Percentiles rank a stretch among this genome's conserved stretches.
Evolutionary conservation across 164 flowering plant species (phyloP).

Genomic region (Magnolia officinalis): DNA sequence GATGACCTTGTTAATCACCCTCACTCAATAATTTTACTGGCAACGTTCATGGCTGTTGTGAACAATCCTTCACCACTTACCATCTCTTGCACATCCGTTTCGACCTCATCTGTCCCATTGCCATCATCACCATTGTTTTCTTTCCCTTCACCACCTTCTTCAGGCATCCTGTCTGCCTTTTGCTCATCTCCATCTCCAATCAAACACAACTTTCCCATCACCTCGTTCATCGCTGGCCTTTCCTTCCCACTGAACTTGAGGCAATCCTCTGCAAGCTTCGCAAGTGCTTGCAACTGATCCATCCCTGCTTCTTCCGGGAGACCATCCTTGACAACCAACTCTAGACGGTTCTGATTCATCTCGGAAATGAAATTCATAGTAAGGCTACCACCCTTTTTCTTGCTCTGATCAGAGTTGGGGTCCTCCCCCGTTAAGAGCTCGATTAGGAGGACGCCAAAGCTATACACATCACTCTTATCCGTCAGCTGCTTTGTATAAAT

Average conservation of each 20-base stretch:
- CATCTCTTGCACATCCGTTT: too few species aligned
- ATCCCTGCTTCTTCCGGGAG: conserved; percentile 23
- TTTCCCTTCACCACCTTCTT: too few species aligned
- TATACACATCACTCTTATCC: conserved; percentile 66
- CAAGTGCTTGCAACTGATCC: conserved; percentile 35
- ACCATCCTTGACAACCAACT: conserved; percentile 37
- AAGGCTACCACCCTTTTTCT: conserved; percentile 43
- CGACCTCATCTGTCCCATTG: too few species aligned
- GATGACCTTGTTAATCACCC: too few species aligned
- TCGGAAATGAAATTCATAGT: conserved; percentile 27
- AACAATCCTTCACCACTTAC: too few species aligned
- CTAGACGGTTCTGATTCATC: conserved; percentile 31
- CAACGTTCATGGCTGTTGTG: too few species aligned
- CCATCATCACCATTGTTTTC: too few species aligned
- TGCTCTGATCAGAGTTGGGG: conserved; percentile 45
- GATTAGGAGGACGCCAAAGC: conserved; percentile 62
- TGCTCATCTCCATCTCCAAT: too few species aligned
- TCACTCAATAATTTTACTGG: too few species aligned
- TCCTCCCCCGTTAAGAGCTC: conserved; percentile 50
- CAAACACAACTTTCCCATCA: conserved; percentile 25
- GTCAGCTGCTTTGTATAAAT: conserved; percentile 61
- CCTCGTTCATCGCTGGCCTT: conserved; percentile 54
- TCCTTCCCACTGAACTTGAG: conserved; percentile 38
- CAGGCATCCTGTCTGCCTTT: too few species aligned
- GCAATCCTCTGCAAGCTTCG: conserved; percentile 49